These are phyloP conservation scores for Magnusiomyces tetraspermus DNA, from an alignment of 1,139 yeast genomes.

Conservation along the genomic window DNA sequence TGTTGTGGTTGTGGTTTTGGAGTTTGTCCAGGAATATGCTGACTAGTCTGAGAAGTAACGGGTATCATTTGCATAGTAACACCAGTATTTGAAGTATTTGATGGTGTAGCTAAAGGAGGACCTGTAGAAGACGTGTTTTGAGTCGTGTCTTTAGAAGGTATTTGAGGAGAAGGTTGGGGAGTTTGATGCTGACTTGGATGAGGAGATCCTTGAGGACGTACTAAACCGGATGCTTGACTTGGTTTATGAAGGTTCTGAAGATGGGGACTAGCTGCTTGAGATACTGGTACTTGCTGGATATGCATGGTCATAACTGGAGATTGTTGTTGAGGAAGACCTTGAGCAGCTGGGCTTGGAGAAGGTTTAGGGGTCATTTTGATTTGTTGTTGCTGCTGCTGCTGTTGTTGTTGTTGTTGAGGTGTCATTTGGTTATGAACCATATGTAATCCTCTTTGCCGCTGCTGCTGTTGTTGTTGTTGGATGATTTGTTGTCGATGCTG, in stretches of 20 bases:
- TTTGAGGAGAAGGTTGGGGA: constrained; percentile 8
- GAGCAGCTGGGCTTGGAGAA: neutral
- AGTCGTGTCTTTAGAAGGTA: neutral
- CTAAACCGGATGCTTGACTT: constrained; percentile 15
- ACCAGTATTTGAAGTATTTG: constrained; percentile 1
- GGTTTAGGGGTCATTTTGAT: constrained; percentile 4
- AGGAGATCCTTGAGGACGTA: constrained; percentile 7
- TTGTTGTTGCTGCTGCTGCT: too few species aligned
- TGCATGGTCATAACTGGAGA: constrained; percentile 1
- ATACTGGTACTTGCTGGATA: neutral
- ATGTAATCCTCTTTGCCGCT: neutral
- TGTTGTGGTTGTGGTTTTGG: neutral
- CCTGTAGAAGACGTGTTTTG: constrained; percentile 8
- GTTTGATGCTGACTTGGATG: constrained; percentile 6
- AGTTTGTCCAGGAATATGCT: too few species aligned
- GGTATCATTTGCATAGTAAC: constrained; percentile 2
- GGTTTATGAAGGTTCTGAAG: constrained; percentile 16
- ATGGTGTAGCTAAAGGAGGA: constrained; percentile 4
- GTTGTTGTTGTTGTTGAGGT: neutral
- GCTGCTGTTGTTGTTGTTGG: too few species aligned
- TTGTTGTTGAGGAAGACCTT: neutral
- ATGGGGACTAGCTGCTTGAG: constrained; percentile 6
- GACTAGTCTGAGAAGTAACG: neutral
- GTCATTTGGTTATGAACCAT: neutral
- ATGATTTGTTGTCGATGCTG: neutral